These are phyloP conservation scores for Clonostachys sp. DNA, from an alignment of 2,329 filamentous ascomycete species.

Conservation along the genomic window DNA sequence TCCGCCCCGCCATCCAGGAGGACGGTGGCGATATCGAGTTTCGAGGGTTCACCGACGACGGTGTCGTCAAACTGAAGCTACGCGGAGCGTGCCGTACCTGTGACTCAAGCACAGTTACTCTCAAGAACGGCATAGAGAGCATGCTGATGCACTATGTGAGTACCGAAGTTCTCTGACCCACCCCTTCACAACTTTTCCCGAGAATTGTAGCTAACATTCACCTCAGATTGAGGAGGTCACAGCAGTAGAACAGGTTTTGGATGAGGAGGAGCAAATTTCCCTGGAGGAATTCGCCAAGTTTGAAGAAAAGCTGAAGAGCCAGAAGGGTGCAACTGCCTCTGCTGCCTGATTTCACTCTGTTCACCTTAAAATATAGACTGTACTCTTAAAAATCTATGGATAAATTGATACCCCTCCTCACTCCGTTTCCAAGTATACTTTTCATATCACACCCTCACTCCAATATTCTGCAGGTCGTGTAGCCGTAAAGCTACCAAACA, in stretches of 20 bases:
- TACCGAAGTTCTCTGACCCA: constrained; percentile 11
- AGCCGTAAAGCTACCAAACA: no score
- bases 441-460: no score
- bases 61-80: constrained; percentile 80
- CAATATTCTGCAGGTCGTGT: no score
- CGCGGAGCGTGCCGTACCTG: constrained; percentile 92
- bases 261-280: constrained; percentile 87
- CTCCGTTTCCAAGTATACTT: no score
- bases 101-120: constrained; percentile 91
- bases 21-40: constrained; percentile 98
- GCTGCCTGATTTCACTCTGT: background rate
- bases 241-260: constrained; percentile 84
- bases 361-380: no score
- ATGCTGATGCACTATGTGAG: constrained; percentile 96
- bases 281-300: constrained; percentile 89
- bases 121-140: constrained; percentile 97
- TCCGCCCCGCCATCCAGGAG: constrained; percentile 93
- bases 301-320: constrained; percentile 70
- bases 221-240: constrained; percentile 91
- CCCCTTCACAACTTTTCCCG: background rate
- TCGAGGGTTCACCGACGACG: constrained; percentile 74
- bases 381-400: no score
- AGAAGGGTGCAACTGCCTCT: constrained; percentile 30
- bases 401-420: no score
- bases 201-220: constrained; percentile 15